Conservation (phyloP, 2,329 filamentous ascomycete genomes). For the Thermoascus crustaceus region DNA sequence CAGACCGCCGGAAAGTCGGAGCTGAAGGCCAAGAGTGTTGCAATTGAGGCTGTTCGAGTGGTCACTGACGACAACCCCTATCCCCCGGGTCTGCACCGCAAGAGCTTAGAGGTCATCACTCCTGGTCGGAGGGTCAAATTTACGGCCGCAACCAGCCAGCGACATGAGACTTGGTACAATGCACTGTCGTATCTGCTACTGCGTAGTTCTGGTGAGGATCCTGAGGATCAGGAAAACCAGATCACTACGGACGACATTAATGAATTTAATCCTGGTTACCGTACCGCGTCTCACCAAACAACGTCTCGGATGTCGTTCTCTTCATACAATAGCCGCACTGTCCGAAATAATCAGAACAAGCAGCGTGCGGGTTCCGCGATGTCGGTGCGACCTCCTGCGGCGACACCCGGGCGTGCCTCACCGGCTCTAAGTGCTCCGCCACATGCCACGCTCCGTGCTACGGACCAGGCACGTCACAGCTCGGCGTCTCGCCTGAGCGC, state of each 20-base stretch:
- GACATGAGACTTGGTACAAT: slow-evolving; percentile 98
- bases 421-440: slow-evolving; percentile 27
- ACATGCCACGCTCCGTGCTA: slow-evolving; percentile 26
- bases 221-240: slow-evolving; percentile 50
- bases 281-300: slow-evolving; percentile 48
- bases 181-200: slow-evolving; percentile 87
- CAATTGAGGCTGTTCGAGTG: slow-evolving; percentile 86
- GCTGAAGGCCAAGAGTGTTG: slow-evolving; percentile 76
- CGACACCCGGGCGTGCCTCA: slow-evolving; percentile 29
- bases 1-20: slow-evolving; percentile 68
- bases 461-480: slow-evolving; percentile 30
- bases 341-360: slow-evolving; percentile 59
- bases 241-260: slow-evolving; percentile 54
- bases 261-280: slow-evolving; percentile 72
- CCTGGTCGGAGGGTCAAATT: slow-evolving; percentile 87
- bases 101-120: slow-evolving; percentile 84
- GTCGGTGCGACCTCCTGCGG: slow-evolving; percentile 29
- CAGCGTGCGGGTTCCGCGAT: slow-evolving; percentile 31
- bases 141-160: slow-evolving; percentile 83
- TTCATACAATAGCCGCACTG: slow-evolving; percentile 70
- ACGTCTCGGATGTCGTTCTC: slow-evolving; percentile 56
- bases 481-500: slow-evolving; percentile 41
- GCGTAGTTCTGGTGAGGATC: slow-evolving; percentile 53
- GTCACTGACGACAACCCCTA: slow-evolving; percentile 91
- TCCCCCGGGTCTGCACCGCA: slow-evolving; percentile 87